phyloP scores from a whole-genome alignment of 306 rosid species.

The Myrica gale region DNA sequence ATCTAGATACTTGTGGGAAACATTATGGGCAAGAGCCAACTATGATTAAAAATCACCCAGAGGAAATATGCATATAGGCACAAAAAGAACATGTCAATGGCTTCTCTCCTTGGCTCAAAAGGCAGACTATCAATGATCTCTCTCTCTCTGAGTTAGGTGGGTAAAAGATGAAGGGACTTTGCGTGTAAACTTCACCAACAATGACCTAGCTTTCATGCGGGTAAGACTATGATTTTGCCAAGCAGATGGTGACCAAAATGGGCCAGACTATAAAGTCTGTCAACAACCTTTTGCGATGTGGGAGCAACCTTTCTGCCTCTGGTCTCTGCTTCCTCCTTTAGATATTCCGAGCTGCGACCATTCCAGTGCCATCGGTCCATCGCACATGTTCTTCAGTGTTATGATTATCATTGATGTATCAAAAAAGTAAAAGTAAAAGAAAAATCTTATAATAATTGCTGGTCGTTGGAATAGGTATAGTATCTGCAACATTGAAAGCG shows the following conservation, averaged over 20 bases:
- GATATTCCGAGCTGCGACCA: not conserved
- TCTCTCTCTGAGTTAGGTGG: not conserved
- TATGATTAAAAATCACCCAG: constrained; percentile 15
- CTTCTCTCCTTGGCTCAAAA: not conserved
- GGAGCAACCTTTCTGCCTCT: not conserved
- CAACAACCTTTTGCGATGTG: not conserved
- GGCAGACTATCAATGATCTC: not conserved
- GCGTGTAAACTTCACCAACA: not conserved
- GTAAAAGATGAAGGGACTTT: not conserved
- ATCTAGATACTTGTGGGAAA: constrained; percentile 13
- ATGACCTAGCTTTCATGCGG: not conserved
- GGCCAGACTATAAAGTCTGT: not conserved
- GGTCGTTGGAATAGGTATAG: no score
- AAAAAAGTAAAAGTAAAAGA: not conserved
- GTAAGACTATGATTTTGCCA: not conserved
- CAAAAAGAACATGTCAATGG: not conserved
- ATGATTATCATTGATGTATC: not conserved
- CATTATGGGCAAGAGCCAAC: constrained; percentile 16
- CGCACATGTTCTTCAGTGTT: no score
- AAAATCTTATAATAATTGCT: not conserved
- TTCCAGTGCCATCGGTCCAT: no score
- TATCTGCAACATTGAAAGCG: no score
- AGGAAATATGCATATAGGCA: constrained; percentile 14
- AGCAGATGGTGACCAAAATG: not conserved
- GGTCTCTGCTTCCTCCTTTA: not conserved